A percentile compares a stretch with the other conserved stretches of the same genome.
Conservation (phyloP, 129 eudicot genomes). For the Chrysanthemum seticuspe region DNA sequence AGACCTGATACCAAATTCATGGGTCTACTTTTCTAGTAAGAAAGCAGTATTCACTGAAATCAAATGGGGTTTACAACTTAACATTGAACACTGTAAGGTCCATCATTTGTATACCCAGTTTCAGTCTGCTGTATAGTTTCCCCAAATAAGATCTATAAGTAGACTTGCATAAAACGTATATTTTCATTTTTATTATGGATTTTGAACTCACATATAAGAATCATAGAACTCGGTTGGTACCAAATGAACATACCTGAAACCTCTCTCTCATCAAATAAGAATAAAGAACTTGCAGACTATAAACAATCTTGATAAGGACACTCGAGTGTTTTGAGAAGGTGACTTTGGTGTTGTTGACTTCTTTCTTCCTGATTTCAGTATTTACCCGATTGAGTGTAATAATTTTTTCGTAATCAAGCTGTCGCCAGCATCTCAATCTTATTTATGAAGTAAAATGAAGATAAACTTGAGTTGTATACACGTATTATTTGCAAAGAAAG, state of each 20-base stretch:
- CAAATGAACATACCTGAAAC: background rate
- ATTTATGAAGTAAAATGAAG: background rate
- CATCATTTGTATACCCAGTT: constrained; percentile 22
- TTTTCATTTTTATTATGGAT: background rate
- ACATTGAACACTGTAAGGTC: constrained; percentile 1
- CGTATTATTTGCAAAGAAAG: constrained; percentile 26
- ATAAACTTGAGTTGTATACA: background rate
- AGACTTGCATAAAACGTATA: background rate
- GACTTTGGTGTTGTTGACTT: too few species aligned
- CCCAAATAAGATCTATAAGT: constrained; percentile 4
- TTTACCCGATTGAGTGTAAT: too few species aligned
- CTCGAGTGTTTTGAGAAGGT: too few species aligned
- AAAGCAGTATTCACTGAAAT: constrained; percentile 11
- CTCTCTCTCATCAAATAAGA: background rate
- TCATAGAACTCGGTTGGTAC: background rate
- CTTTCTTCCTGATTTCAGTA: too few species aligned
- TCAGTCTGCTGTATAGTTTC: constrained; percentile 21
- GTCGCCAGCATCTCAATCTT: too few species aligned
- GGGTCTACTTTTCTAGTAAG: constrained; percentile 17
- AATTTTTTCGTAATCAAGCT: too few species aligned
- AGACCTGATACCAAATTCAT: constrained; percentile 35
- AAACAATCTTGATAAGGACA: too few species aligned
- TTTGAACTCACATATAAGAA: background rate
- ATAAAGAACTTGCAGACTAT: too few species aligned
- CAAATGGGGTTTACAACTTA: background rate